Evolutionary conservation across 1,284 basidiomycete genomes (phyloP), one percentile per base, ranked within the genome.

Genomic region (Fomitopsis pinicola): DNA sequence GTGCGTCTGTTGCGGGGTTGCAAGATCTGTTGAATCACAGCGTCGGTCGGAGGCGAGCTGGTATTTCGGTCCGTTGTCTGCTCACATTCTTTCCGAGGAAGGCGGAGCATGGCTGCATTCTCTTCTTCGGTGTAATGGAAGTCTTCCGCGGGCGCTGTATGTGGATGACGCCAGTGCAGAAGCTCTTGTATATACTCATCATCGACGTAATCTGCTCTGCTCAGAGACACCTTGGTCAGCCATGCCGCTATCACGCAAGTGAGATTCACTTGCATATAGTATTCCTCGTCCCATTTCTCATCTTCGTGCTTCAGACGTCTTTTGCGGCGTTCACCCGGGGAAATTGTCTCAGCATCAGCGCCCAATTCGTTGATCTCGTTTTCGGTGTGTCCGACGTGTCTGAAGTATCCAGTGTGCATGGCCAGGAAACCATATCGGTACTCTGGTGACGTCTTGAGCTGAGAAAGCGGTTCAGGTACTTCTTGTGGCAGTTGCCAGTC

Each of bases 351-450:
- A 17, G 80, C 86, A 62, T 87, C 80, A n/a, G 74, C 57, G 4
- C 89, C 90, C 12, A 93, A 78, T 67, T 91, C 90, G 67, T 92
- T 91, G 14, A 91, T 77, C 68, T 92, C 91, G 68, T 93, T 93
- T 71, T 88, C 88, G 9, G 82, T 82, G 65, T 89, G 83, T n/a
- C 75, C 72, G 17, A 86, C 85, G 71, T 91, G 86, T 58, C 75
- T 77, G 68, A 93, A 89, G 71, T 89, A 92, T 14, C 89, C 88
- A 0, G 83, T 82, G 70, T 93, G 81, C 69, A 83, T 76, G 69
- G 89, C 77, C 62, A 93, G 73, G 72, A 93, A 93, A 3, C 91
- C 91, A 67, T 93, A 93, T 10, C 74, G 79, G 57, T 77, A 81
- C 62, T 80, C 75, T 6, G 73, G 56, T 10, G 78, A 77, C 1